Conservation (phyloP, 2,329 filamentous ascomycete genomes). For the Sporothrix pallida region DNA sequence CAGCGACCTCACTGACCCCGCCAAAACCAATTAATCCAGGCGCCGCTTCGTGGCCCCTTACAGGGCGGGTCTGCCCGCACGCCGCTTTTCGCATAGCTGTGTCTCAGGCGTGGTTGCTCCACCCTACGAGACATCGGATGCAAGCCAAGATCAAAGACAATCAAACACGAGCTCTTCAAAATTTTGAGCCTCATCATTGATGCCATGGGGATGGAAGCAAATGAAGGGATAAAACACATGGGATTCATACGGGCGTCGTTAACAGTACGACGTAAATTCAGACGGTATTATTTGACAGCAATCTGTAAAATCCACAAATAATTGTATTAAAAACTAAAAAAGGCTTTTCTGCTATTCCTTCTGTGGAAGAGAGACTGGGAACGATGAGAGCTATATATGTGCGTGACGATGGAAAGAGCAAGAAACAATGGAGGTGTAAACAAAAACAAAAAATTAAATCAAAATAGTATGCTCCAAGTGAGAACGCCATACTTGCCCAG, state of each 20-base stretch:
- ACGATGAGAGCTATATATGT: not conserved
- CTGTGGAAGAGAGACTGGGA: not conserved
- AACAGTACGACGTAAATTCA: too few relatives aligned
- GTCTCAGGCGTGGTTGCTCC: not conserved
- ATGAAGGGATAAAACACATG: too few relatives aligned
- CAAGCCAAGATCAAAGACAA: not conserved
- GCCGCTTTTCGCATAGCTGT: not conserved
- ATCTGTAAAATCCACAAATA: not conserved
- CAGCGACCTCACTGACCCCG: slow-evolving; percentile 6
- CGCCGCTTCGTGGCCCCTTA: not conserved
- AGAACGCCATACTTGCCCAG: slow-evolving; percentile 24
- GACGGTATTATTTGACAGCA: too few relatives aligned
- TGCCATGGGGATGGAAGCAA: not conserved
- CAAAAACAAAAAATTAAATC: not conserved
- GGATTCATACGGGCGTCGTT: too few relatives aligned
- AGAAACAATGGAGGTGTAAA: not conserved
- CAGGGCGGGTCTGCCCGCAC: slow-evolving; percentile 21
- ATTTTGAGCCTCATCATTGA: not conserved
- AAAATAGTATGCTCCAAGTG: not conserved
- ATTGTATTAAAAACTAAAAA: slow-evolving; percentile 2
- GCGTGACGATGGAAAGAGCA: not conserved
- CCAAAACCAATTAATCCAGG: not conserved
- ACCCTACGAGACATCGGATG: not conserved
- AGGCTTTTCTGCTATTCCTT: slow-evolving; percentile 1
- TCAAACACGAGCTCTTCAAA: not conserved